These are phyloP conservation scores for Talaromyces sp. DNA, from an alignment of 2,329 filamentous ascomycete genomes.

Conservation along the genomic window DNA sequence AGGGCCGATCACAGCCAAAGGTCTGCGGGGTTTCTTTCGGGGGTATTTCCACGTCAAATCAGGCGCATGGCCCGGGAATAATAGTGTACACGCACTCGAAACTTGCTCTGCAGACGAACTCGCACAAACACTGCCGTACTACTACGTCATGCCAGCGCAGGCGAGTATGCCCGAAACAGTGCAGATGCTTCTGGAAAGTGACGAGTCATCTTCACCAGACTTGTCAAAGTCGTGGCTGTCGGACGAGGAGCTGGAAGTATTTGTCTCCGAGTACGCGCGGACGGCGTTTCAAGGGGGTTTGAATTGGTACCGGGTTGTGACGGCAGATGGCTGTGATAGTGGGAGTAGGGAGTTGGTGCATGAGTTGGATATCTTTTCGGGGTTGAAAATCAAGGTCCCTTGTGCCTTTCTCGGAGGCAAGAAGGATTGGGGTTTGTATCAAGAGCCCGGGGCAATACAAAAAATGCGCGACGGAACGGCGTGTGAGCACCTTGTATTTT, in stretches of 20 bases:
- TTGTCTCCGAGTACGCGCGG: conserved; percentile 55
- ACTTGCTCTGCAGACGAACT: conserved; percentile 55
- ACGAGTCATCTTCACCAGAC: conserved; percentile 34
- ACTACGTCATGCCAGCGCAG: conserved; percentile 61
- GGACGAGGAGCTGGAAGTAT: conserved; percentile 54
- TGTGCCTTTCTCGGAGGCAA: conserved; percentile 57
- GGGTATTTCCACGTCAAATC: conserved; percentile 67
- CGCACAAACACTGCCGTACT: conserved; percentile 53
- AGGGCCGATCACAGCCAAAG: conserved; percentile 30
- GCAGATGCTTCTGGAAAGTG: conserved; percentile 50
- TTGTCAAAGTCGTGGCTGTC: conserved; percentile 48
- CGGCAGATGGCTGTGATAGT: conserved; percentile 19
- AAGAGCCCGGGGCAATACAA: conserved; percentile 60
- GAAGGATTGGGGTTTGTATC: conserved; percentile 63
- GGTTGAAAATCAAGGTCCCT: conserved; percentile 57
- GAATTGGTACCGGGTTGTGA: conserved; percentile 63
- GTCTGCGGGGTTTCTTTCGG: conserved; percentile 56
- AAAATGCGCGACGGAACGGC: conserved; percentile 41
- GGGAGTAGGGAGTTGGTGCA: conserved; percentile 31
- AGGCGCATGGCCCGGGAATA: conserved; percentile 53
- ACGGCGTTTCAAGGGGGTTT: conserved; percentile 62
- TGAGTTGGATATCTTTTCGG: conserved; percentile 56
- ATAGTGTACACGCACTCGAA: conserved; percentile 9
- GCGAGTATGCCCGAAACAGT: conserved; percentile 57
- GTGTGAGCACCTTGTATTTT: conserved; percentile 51